A percentile compares a stretch with the other conserved stretches of the same genome.
Conservation (phyloP, 352 stramenopile genomes). For the Albugo candida region DNA sequence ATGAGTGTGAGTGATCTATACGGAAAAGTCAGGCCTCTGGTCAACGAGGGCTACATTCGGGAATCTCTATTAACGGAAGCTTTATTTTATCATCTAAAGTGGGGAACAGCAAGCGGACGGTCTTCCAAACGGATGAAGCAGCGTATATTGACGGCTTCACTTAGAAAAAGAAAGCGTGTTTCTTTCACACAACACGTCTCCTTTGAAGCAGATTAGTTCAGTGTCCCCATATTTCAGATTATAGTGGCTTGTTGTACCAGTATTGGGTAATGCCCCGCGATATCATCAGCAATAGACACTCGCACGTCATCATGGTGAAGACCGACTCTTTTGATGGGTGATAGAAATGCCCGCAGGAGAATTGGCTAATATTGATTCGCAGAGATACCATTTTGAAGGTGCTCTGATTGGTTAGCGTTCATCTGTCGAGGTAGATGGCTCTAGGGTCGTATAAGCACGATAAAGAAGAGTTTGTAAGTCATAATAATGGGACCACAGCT, state of each 20-base stretch:
- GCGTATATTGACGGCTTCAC: conserved; percentile 28
- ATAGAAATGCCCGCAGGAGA: no score
- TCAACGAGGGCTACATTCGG: conserved; percentile 37
- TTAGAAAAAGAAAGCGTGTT: conserved; percentile 71
- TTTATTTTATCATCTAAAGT: conserved; percentile 76
- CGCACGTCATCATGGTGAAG: no score
- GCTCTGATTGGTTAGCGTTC: no score
- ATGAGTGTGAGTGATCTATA: conserved; percentile 78
- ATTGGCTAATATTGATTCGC: no score
- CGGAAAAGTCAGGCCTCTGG: conserved; percentile 62
- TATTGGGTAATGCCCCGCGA: no score
- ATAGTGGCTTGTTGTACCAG: no score
- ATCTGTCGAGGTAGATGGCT: conserved; percentile 4
- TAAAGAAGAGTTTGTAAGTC: conserved; percentile 65
- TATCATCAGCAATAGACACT: no score
- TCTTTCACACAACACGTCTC: conserved; percentile 79
- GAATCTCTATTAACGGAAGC: conserved; percentile 59
- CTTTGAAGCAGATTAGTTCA: conserved; percentile 13
- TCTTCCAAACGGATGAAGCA: conserved; percentile 39
- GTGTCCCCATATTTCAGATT: no score
- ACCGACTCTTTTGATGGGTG: no score
- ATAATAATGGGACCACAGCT: conserved; percentile 41
- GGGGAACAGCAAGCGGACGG: conserved; percentile 40
- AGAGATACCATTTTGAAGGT: no score
- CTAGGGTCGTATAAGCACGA: conserved; percentile 67